phyloP scores from a whole-genome alignment of 2,329 filamentous ascomycete species.

The Camptophora hylomeconis region DNA sequence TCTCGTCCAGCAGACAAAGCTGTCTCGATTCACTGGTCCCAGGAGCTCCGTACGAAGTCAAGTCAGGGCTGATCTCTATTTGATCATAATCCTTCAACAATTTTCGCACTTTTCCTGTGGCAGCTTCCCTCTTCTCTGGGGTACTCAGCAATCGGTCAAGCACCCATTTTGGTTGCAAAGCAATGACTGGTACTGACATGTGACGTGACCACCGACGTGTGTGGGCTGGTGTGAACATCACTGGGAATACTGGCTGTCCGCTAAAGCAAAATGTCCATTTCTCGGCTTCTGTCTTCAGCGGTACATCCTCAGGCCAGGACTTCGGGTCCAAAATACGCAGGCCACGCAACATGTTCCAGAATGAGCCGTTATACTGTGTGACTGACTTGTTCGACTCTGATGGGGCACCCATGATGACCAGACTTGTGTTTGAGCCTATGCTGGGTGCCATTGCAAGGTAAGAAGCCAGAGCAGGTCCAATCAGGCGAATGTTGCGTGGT shows the following conservation, averaged over 20 bases:
- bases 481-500: conserved; percentile 5
- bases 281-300: conserved; percentile 1
- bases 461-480: conserved; percentile 1
- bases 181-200: conserved; percentile 3
- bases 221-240: conserved; percentile 4
- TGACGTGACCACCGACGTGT: conserved; percentile 3
- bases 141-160: conserved; percentile 3
- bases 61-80: conserved; percentile 4
- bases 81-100: conserved; percentile 5
- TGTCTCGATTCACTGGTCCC: conserved; percentile 4
- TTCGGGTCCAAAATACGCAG: conserved; percentile 1
- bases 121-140: conserved; percentile 2
- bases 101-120: conserved; percentile 3
- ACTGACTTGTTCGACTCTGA: conserved; percentile 2
- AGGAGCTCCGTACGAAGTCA: conserved; percentile 2
- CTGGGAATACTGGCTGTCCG: conserved; percentile 4
- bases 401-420: conserved; percentile 2
- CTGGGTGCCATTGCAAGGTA: conserved; percentile 1
- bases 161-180: conserved; percentile 5
- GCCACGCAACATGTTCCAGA: conserved; percentile 3
- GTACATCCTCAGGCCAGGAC: conserved; percentile 4
- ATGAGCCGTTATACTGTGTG: conserved; percentile 2
- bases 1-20: conserved; percentile 4
- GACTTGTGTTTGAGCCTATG: conserved; percentile 2
- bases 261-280: conserved; percentile 5